Evolutionary conservation across 2,329 filamentous ascomycete genomes (phyloP).

Genomic region (Fusarium sambucinum): DNA sequence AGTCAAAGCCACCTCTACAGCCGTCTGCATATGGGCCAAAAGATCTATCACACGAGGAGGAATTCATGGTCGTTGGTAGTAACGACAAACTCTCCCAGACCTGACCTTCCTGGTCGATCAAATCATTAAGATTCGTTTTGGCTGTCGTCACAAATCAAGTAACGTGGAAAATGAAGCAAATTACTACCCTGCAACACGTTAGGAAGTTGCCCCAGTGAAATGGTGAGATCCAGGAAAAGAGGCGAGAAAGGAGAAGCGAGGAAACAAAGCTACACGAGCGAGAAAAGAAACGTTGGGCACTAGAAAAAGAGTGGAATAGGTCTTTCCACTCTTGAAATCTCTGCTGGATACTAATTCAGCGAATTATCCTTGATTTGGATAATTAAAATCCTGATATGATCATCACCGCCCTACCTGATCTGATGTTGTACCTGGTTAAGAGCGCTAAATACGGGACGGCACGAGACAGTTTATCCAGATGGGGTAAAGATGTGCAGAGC

Average conservation of each 20-base stretch:
- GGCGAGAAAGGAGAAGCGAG: background rate
- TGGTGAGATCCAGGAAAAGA: background rate
- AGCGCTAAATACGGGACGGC: background rate
- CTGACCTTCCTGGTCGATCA: background rate
- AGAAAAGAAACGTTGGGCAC: background rate
- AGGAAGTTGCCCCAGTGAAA: background rate
- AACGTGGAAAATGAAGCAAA: background rate
- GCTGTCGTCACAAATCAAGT: background rate
- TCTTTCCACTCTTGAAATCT: background rate
- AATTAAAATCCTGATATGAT: background rate
- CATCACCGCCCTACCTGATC: background rate
- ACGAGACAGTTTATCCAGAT: background rate
- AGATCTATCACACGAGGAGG: slow-evolving; percentile 28
- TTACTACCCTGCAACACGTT: slow-evolving; percentile 9
- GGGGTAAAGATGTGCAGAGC: background rate
- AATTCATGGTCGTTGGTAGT: slow-evolving; percentile 6
- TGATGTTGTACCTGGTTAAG: background rate
- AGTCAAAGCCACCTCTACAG: slow-evolving; percentile 61
- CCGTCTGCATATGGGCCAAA: slow-evolving; percentile 38
- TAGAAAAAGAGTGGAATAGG: background rate
- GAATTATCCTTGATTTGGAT: background rate
- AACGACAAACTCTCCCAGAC: background rate
- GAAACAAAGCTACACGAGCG: background rate
- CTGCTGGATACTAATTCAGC: background rate
- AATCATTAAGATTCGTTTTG: background rate